Base-by-base conservation (phyloP, 1,284 basidiomycete genomes). In the Phellinidium pouzarii region DNA sequence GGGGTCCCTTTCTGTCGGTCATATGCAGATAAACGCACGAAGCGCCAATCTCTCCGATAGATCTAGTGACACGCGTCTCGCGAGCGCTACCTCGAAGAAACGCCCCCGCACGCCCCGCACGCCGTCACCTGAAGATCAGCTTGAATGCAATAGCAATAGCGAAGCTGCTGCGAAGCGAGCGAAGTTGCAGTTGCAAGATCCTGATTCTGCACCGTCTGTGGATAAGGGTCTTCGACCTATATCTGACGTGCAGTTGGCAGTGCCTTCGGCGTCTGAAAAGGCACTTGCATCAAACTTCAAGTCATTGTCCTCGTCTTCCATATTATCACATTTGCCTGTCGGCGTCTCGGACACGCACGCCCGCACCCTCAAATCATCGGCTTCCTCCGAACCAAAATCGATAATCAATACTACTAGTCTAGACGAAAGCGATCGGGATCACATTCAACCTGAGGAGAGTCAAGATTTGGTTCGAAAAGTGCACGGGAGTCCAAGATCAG, bases 21-120 rank as follows among this genome's bases (percentile, higher is more conserved):
- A 25, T 4, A 37, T 19, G 23, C 48, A 41, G 12, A 52, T 47
- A 40, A 52, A 52, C 50, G 29, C 44, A 26, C 27, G 25, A 27
- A 42, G 29, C 31, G 48, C 22, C 23, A 36, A 36, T 36, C 19
- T 11, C 17, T 17, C 20, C 4, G 3, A 5, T 8, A 17, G 37
- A 42, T 46, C 44, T 44, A 20, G 38, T 25, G 19, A 31, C 50
- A 52, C 36, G 50, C 44, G 50, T 43, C 50, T 52, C 50, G 26
- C 37, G 19, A 17, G 37, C 37, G 14, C 44, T 44, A 37, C 20
- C 5, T 31, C 29, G 38, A 36, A 20, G 14, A 52, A 52, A 22
- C 50, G 50, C 9, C 42, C 44, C 14, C 43, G 23, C 36, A 23
- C 34, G 44, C n/a, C n/a, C n/a, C n/a, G n/a, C n/a, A n/a, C n/a